phyloP scores from a whole-genome alignment of 371 early-diverging fungal species.

The Amoeboaphelidium protococcarum region DNA sequence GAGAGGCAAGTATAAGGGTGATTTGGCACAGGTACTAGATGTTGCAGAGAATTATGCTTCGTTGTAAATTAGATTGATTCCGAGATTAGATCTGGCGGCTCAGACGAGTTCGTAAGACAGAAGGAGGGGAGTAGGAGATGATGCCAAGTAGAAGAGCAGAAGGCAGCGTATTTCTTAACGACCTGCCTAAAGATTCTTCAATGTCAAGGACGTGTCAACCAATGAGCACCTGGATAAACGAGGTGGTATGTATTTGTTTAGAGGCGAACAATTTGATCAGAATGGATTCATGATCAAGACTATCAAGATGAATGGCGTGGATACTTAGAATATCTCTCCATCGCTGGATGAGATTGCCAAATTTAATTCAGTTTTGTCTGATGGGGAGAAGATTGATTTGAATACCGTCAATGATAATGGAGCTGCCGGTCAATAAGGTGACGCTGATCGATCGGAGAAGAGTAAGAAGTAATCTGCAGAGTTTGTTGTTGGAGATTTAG shows the following conservation, averaged over 20 bases:
- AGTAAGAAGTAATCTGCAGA: slow-evolving; percentile 16
- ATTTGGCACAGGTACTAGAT: slow-evolving; percentile 53
- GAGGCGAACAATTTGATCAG: slow-evolving; percentile 42
- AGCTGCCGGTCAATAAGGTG: not conserved
- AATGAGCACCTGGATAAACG: not conserved
- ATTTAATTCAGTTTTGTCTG: too few relatives aligned
- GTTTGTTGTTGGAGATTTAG: slow-evolving; percentile 22
- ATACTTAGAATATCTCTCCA: slow-evolving; percentile 51
- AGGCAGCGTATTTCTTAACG: slow-evolving; percentile 14
- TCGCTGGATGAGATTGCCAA: slow-evolving; percentile 76
- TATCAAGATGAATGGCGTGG: slow-evolving; percentile 45
- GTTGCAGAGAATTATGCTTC: slow-evolving; percentile 22
- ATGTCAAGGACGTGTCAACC: slow-evolving; percentile 18
- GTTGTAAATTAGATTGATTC: slow-evolving; percentile 60
- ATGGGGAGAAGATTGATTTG: slow-evolving; percentile 3
- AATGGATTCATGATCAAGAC: slow-evolving; percentile 77
- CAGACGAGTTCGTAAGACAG: too few relatives aligned
- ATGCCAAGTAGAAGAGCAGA: slow-evolving; percentile 24
- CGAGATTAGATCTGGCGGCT: slow-evolving; percentile 38
- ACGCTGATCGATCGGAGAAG: slow-evolving; percentile 17
- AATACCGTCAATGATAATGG: slow-evolving; percentile 1
- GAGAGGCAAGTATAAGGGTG: slow-evolving; percentile 85
- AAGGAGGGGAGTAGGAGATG: slow-evolving; percentile 4
- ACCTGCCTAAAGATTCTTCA: slow-evolving; percentile 45
- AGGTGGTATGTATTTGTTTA: slow-evolving; percentile 15